Evolutionary conservation across 2,329 filamentous ascomycete genomes (phyloP), one percentile per base, ranked within the genome.

Genomic region (Botryotinia convoluta): DNA sequence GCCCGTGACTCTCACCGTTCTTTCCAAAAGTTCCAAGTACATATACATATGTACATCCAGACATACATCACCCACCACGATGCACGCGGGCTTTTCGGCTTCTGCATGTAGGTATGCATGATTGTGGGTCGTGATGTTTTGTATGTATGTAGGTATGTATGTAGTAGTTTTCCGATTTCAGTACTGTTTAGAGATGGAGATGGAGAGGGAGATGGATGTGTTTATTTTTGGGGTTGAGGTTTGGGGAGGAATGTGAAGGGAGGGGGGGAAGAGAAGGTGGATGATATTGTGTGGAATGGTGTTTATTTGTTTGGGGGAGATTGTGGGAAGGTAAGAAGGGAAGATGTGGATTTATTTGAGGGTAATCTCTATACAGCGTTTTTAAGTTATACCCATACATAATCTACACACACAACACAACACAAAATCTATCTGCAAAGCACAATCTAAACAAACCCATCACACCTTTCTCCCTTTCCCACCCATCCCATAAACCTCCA

Each of bases 401-500:
- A 54, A 54, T 54, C 48, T 54, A n/a, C 12, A n/a, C 48, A 54
- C 26, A 22, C 44, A 22, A 2, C 6, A 63, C 16, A 29, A n/a
- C 18, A 7, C 9, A 18, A 63, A 44, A 63, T 48, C 39, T 26
- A 29, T 44, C 14, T 42, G 29, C 29, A 35, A 9, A 35, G 16
- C n/a, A 20, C 18, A 39, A 32, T 32, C 12, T 7, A n/a, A 54
- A n/a, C 10, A n/a, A 14, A 6, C 2, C 63, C 32, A 32, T 39
- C 7, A 48, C 62, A n/a, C 6, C 18, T 4, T 8, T 44, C 20
- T 18, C 42, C n/a, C 29, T 16, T 51, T 32, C 22, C 8, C 14
- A 37, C 63, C 44, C 63, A 51, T 51, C 14, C 83, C 86, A 80
- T 91, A 91, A 12, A 82, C 84, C 78, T 86, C 84, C 0, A 85